These are phyloP conservation scores for Monilinia polystroma DNA, from an alignment of 2,329 filamentous ascomycete genomes.

Conservation along the genomic window DNA sequence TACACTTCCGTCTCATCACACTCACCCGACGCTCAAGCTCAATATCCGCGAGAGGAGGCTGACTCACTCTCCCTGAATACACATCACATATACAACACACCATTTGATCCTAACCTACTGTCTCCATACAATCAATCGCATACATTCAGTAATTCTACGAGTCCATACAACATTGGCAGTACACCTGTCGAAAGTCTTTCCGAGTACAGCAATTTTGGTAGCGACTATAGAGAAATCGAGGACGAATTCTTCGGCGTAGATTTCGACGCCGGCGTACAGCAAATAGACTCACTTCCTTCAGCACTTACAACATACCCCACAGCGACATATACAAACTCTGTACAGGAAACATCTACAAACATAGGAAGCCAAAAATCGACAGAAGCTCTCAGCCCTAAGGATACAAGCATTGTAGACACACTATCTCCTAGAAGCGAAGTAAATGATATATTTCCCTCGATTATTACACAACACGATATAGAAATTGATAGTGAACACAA, in stretches of 20 bases:
- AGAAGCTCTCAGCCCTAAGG: slow-evolving; percentile 35
- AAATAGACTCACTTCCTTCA: slow-evolving; percentile 31
- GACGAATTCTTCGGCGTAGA: slow-evolving; percentile 41
- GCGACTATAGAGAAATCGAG: slow-evolving; percentile 37
- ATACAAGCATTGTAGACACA: slow-evolving; percentile 35
- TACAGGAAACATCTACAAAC: slow-evolving; percentile 28
- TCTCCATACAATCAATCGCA: slow-evolving; percentile 37
- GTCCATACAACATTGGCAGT: slow-evolving; percentile 34
- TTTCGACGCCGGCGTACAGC: slow-evolving; percentile 37
- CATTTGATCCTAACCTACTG: slow-evolving; percentile 32
- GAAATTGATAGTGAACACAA: slow-evolving; percentile 29
- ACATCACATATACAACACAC: slow-evolving; percentile 28
- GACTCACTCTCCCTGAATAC: slow-evolving; percentile 33
- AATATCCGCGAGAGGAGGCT: slow-evolving; percentile 32
- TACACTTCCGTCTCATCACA: slow-evolving; percentile 31
- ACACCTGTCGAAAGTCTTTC: slow-evolving; percentile 37
- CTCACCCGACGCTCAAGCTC: slow-evolving; percentile 33
- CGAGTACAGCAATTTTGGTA: slow-evolving; percentile 38
- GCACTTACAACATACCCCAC: slow-evolving; percentile 26
- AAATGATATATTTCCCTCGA: slow-evolving; percentile 30
- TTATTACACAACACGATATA: slow-evolving; percentile 33
- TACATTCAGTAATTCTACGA: slow-evolving; percentile 36
- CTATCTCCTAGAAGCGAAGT: slow-evolving; percentile 31
- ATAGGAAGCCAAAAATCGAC: slow-evolving; percentile 26
- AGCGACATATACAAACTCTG: slow-evolving; percentile 26